Conservation (phyloP, 805 yeast species). For the Saccharomycopsis fermentans region DNA sequence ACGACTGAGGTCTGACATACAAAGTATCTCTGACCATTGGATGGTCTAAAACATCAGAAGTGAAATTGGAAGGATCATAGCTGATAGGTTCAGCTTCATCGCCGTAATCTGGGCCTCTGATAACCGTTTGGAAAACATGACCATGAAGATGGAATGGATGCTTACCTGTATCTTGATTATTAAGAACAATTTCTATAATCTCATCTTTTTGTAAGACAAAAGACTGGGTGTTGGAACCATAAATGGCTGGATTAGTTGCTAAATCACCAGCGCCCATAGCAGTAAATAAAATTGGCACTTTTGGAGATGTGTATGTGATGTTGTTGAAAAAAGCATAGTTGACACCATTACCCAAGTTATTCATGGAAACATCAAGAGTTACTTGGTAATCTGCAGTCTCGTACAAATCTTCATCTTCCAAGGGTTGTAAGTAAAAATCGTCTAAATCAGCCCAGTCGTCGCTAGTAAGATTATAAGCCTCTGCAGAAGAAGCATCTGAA, state of each 20-base stretch:
- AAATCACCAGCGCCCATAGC: constrained; percentile 62
- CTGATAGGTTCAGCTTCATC: constrained; percentile 43
- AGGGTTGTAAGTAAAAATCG: constrained; percentile 69
- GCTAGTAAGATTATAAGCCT: constrained; percentile 24
- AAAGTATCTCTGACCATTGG: constrained; percentile 84
- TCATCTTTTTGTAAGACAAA: constrained; percentile 47
- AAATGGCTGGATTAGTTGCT: constrained; percentile 42
- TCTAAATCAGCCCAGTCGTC: constrained; percentile 45
- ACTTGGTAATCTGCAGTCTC: constrained; percentile 64
- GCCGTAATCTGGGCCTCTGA: constrained; percentile 52
- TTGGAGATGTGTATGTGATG: constrained; percentile 66
- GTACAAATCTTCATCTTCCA: constrained; percentile 39
- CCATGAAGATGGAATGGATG: constrained; percentile 99
- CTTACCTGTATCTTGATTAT: constrained; percentile 81
- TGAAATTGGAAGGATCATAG: constrained; percentile 43
- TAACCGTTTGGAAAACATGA: constrained; percentile 66
- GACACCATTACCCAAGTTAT: constrained; percentile 74
- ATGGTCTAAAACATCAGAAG: constrained; percentile 47
- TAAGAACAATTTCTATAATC: constrained; percentile 69
- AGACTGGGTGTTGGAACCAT: constrained; percentile 74
- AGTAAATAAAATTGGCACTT: constrained; percentile 76
- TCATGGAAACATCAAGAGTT: constrained; percentile 71
- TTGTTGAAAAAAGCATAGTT: constrained; percentile 97
- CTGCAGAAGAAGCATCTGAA: constrained; percentile 35
- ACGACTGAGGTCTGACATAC: constrained; percentile 73